A percentile compares a stretch with the other conserved stretches of the same genome.
These are phyloP conservation scores for Penicillium corylophilum DNA, from an alignment of 2,329 filamentous ascomycete genomes.

Conservation along the genomic window DNA sequence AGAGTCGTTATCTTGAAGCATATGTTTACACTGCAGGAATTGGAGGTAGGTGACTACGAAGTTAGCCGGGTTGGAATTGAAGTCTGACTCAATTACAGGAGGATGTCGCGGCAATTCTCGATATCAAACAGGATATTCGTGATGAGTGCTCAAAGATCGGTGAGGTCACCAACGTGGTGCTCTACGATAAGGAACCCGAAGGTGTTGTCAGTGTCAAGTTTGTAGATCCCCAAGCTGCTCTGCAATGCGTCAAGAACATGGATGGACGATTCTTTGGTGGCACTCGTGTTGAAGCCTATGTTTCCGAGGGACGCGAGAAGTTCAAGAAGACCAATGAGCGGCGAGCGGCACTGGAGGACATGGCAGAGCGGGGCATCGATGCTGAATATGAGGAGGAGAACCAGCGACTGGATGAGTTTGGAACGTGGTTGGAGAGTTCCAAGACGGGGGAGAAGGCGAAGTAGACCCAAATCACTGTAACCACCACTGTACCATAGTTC, in stretches of 20 bases:
- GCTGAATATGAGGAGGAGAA: constrained; percentile 47
- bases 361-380: constrained; percentile 47
- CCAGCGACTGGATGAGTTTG: constrained; percentile 49
- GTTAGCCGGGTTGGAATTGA: not conserved
- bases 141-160: constrained; percentile 87
- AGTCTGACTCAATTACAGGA: constrained; percentile 48
- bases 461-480: constrained; percentile 6
- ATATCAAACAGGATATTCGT: constrained; percentile 92
- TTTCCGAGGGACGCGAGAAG: constrained; percentile 68
- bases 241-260: constrained; percentile 70
- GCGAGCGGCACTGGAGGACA: constrained; percentile 44
- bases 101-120: constrained; percentile 76
- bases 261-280: constrained; percentile 77
- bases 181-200: constrained; percentile 82
- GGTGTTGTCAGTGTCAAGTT: constrained; percentile 87
- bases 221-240: constrained; percentile 66
- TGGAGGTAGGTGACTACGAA: constrained; percentile 53
- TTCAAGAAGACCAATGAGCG: constrained; percentile 65
- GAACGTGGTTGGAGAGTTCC: constrained; percentile 46
- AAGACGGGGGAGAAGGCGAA: constrained; percentile 27
- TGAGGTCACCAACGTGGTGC: constrained; percentile 81
- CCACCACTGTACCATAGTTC: not conserved
- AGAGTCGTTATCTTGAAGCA: constrained; percentile 85
- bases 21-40: constrained; percentile 85
- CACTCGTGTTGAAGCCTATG: constrained; percentile 67